phyloP scores from a whole-genome alignment of 2,329 filamentous ascomycete species.

The Alternaria sp. region DNA sequence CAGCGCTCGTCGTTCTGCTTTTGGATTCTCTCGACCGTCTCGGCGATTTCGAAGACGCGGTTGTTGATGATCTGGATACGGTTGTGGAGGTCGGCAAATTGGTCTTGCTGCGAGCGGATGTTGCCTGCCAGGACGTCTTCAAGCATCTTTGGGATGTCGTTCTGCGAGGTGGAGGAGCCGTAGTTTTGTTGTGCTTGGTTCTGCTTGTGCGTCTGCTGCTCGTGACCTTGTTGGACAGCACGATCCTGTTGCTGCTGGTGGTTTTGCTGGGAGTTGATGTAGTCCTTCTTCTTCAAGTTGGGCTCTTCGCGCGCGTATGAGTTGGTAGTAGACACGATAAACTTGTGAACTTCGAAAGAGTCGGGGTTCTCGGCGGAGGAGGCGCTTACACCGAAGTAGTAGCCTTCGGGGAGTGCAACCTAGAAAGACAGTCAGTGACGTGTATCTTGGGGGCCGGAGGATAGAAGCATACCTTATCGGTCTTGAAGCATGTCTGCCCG shows the following conservation, averaged over 20 bases:
- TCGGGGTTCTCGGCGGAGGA: slow-evolving; percentile 91
- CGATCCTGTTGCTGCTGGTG: slow-evolving; percentile 33
- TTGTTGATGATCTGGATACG: slow-evolving; percentile 78
- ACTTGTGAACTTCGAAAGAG: slow-evolving; percentile 91
- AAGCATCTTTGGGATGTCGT: slow-evolving; percentile 49
- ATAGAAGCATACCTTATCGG: slow-evolving; percentile 61
- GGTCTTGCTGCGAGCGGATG: slow-evolving; percentile 59
- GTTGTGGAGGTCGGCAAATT: slow-evolving; percentile 86
- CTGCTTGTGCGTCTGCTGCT: slow-evolving; percentile 26
- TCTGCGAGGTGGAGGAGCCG: slow-evolving; percentile 27
- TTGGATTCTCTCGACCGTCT: slow-evolving; percentile 62
- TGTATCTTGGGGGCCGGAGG: background rate
- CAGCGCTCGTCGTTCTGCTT: slow-evolving; percentile 65
- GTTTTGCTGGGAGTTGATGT: slow-evolving; percentile 42
- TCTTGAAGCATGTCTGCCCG: slow-evolving; percentile 82
- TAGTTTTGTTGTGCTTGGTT: slow-evolving; percentile 36
- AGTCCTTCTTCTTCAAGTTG: slow-evolving; percentile 28
- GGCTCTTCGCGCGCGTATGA: slow-evolving; percentile 47
- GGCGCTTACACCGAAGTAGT: slow-evolving; percentile 86
- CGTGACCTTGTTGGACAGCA: slow-evolving; percentile 40
- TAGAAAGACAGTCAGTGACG: slow-evolving; percentile 44
- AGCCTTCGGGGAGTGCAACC: slow-evolving; percentile 79
- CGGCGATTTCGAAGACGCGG: slow-evolving; percentile 70
- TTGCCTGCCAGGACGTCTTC: slow-evolving; percentile 55
- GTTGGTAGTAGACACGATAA: slow-evolving; percentile 71